These are phyloP conservation scores for Hyphodiscus hymeniophilus DNA, from an alignment of 495 filamentous ascomycete genomes.

Conservation along the genomic window DNA sequence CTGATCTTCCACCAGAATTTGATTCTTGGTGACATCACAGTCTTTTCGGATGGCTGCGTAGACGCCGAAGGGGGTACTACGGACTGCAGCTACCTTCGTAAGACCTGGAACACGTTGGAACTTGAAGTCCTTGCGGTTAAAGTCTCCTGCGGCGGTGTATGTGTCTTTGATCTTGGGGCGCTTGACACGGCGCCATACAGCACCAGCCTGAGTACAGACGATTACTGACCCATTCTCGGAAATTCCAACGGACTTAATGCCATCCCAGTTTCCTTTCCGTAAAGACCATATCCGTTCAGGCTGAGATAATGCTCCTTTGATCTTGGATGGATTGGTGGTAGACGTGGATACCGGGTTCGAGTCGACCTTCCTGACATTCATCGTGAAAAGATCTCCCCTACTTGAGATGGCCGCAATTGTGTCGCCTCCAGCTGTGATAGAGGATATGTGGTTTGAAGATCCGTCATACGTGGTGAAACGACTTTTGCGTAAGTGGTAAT, in stretches of 20 bases:
- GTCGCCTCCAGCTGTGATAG: slow-evolving; percentile 77
- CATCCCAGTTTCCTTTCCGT: slow-evolving; percentile 71
- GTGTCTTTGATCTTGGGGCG: slow-evolving; percentile 72
- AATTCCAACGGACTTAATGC: slow-evolving; percentile 76
- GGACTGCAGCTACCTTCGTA: slow-evolving; percentile 72
- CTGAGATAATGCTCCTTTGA: slow-evolving; percentile 56
- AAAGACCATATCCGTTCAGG: slow-evolving; percentile 76
- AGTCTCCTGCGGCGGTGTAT: slow-evolving; percentile 37
- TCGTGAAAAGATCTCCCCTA: slow-evolving; percentile 77
- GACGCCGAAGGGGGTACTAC: slow-evolving; percentile 79
- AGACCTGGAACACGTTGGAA: slow-evolving; percentile 83
- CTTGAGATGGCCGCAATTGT: slow-evolving; percentile 81
- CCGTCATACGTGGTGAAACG: slow-evolving; percentile 51
- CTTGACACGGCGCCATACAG: slow-evolving; percentile 81
- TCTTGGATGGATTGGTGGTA: slow-evolving; percentile 84
- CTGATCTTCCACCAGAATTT: slow-evolving; percentile 54
- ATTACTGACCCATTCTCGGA: slow-evolving; percentile 94
- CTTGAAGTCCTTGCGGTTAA: slow-evolving; percentile 76
- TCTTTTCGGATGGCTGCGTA: slow-evolving; percentile 85
- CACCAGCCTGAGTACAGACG: slow-evolving; percentile 83
- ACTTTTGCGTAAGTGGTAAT: slow-evolving; percentile 51
- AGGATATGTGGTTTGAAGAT: slow-evolving; percentile 52
- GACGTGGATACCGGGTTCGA: slow-evolving; percentile 47
- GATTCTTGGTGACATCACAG: slow-evolving; percentile 69
- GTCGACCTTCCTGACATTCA: slow-evolving; percentile 59